phyloP scores from a whole-genome alignment of 208 protist genomes.

The Leishmania guyanensis region DNA sequence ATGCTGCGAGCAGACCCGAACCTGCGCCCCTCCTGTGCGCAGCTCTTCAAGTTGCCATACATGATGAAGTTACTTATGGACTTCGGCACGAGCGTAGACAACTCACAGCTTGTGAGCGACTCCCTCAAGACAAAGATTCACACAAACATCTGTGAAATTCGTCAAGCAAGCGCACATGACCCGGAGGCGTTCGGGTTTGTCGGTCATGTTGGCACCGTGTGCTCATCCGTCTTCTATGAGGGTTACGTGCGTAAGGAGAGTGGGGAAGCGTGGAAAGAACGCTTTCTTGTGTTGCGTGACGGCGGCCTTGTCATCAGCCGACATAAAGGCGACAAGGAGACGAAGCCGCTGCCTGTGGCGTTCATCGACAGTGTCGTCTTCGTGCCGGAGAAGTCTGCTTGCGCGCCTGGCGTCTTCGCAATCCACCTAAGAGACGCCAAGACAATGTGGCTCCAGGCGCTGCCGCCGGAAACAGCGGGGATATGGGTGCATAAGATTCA shows the following conservation, averaged over 20 bases:
- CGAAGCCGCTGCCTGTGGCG: conserved; percentile 52
- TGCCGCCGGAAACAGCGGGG: conserved; percentile 38
- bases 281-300: conserved; percentile 56
- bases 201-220: conserved; percentile 44
- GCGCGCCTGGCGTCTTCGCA: conserved; percentile 69
- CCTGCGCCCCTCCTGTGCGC: conserved; percentile 45
- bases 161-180: conserved; percentile 39
- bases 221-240: conserved; percentile 41
- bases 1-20: conserved; percentile 67
- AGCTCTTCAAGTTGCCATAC: conserved; percentile 58
- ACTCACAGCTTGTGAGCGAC: conserved; percentile 46
- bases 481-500: conserved; percentile 64
- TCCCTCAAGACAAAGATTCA: conserved; percentile 50
- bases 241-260: conserved; percentile 61
- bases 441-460: conserved; percentile 82
- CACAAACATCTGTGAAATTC: conserved; percentile 58
- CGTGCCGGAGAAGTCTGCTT: conserved; percentile 59
- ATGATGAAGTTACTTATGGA: conserved; percentile 61
- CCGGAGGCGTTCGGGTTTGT: conserved; percentile 40
- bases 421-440: conserved; percentile 70
- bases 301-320: conserved; percentile 53
- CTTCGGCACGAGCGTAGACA: conserved; percentile 56
- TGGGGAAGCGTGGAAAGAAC: conserved; percentile 60
- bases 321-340: conserved; percentile 51
- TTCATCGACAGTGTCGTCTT: conserved; percentile 71